Percentiles rank a stretch among this genome's conserved stretches.
Evolutionary conservation across 768 basidiomycete species (phyloP).

Genomic region (Leucocoprinus leucothites): DNA sequence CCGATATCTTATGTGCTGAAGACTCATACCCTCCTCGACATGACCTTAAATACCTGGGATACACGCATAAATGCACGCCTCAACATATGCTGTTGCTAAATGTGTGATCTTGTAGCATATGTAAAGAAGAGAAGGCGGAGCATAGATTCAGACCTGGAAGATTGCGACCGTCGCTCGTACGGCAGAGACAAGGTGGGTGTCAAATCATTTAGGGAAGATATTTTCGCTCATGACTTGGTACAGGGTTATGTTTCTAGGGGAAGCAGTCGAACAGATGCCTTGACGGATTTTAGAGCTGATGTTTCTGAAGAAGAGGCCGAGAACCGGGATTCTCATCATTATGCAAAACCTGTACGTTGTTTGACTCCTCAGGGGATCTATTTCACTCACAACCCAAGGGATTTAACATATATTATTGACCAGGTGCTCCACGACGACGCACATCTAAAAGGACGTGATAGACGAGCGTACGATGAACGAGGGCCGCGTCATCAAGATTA

Average conservation of each 20-base stretch:
- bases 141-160: not conserved
- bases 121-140: slow-evolving; percentile 1
- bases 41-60: not conserved
- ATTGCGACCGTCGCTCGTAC: not conserved
- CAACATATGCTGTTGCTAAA: not conserved
- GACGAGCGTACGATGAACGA: not conserved
- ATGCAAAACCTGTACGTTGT: not conserved
- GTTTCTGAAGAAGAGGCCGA: not conserved
- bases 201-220: not conserved
- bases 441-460: not conserved
- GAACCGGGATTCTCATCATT: not conserved
- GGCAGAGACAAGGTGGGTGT: slow-evolving; percentile 1
- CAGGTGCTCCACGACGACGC: not conserved
- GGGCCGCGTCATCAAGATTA: not conserved
- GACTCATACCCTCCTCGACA: slow-evolving; percentile 13
- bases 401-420: not conserved
- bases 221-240: not conserved
- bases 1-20: not conserved
- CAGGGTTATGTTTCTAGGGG: not conserved
- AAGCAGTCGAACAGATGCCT: not conserved
- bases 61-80: slow-evolving; percentile 2
- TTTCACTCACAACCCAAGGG: slow-evolving; percentile 4
- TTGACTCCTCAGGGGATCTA: not conserved
- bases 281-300: slow-evolving; percentile 6
- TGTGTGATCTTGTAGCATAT: not conserved